These are phyloP conservation scores for Stachybotrys chartarum DNA, from an alignment of 2,329 filamentous ascomycete species.

Conservation along the genomic window DNA sequence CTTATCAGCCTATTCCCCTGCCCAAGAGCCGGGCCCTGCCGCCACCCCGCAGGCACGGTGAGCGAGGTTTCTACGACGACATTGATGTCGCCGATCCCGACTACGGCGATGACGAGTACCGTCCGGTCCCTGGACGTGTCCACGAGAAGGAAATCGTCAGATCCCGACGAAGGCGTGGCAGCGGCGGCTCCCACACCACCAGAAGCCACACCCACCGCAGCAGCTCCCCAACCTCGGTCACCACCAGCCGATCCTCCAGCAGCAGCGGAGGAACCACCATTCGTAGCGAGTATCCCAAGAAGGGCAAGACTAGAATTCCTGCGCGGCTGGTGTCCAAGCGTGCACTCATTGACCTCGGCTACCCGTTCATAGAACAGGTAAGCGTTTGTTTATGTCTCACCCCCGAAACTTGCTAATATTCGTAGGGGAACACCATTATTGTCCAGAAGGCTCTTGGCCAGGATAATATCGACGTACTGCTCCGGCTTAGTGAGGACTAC, in stretches of 20 bases:
- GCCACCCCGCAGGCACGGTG: slow-evolving; percentile 48
- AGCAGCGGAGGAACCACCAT: slow-evolving; percentile 42
- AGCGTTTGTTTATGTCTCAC: slow-evolving; percentile 15
- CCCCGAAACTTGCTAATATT: slow-evolving; percentile 4
- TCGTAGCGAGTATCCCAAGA: slow-evolving; percentile 65
- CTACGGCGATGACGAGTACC: slow-evolving; percentile 67
- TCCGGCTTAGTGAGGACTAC: slow-evolving; percentile 75
- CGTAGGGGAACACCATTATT: slow-evolving; percentile 69
- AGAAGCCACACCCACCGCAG: slow-evolving; percentile 29
- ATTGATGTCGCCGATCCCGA: slow-evolving; percentile 62
- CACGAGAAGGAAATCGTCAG: slow-evolving; percentile 55
- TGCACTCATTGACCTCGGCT: slow-evolving; percentile 76
- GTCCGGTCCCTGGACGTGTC: slow-evolving; percentile 51
- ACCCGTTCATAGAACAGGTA: slow-evolving; percentile 83
- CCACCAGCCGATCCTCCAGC: slow-evolving; percentile 36
- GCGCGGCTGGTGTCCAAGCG: slow-evolving; percentile 70
- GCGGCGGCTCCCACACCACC: slow-evolving; percentile 30
- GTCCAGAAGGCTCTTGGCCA: slow-evolving; percentile 81
- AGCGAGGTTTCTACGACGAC: slow-evolving; percentile 56
- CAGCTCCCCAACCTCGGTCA: slow-evolving; percentile 36
- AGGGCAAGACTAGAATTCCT: slow-evolving; percentile 85
- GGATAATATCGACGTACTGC: slow-evolving; percentile 84
- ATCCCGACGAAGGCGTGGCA: slow-evolving; percentile 34
- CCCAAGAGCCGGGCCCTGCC: slow-evolving; percentile 56
- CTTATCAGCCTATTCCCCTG: slow-evolving; percentile 58